Percentiles rank a stretch among this genome's conserved stretches.
Evolutionary conservation across 2,329 filamentous ascomycete genomes (phyloP).

Genomic region (Penicillium hesseltinei): DNA sequence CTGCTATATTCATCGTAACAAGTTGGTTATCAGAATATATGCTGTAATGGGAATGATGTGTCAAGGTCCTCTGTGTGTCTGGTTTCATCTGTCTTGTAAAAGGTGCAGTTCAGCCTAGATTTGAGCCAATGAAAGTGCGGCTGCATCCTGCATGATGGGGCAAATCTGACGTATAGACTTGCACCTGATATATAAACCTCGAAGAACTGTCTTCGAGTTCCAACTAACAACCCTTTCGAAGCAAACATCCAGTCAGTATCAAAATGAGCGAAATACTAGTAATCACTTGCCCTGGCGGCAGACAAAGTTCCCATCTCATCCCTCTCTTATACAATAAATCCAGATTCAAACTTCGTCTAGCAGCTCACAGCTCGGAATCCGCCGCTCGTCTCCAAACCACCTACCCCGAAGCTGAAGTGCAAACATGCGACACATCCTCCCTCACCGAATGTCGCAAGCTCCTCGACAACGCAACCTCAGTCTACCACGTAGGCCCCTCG

Average conservation of each 20-base stretch:
- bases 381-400: background rate
- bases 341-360: slow-evolving; percentile 6
- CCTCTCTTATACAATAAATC: background rate
- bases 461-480: background rate
- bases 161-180: background rate
- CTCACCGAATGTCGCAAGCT: background rate
- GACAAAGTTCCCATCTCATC: background rate
- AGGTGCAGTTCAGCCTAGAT: no score
- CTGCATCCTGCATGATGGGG: background rate
- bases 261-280: background rate
- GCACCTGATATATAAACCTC: background rate
- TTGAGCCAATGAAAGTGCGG: background rate
- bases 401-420: background rate
- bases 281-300: background rate
- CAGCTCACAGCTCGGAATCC: background rate
- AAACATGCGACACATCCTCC: background rate
- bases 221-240: background rate
- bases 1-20: background rate
- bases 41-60: background rate
- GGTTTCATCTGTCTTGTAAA: no score
- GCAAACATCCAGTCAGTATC: background rate
- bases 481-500: slow-evolving; percentile 1
- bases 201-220: background rate
- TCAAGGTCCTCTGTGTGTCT: background rate
- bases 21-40: background rate